These are phyloP conservation scores for Myriosclerotinia duriaeana DNA, from an alignment of 2,329 filamentous ascomycete genomes.

Conservation along the genomic window DNA sequence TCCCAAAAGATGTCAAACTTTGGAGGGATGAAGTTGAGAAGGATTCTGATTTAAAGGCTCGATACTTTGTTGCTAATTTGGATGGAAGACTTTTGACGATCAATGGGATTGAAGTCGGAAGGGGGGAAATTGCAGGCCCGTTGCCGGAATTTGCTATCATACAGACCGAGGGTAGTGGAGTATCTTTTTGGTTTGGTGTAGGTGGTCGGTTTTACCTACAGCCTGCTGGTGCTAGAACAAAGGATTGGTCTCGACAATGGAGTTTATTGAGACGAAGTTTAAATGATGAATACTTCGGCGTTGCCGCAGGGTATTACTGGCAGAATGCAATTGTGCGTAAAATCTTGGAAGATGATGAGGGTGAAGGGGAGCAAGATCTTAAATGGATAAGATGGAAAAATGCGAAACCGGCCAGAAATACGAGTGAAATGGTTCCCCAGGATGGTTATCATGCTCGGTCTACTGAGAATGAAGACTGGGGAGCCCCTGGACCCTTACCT, in stretches of 20 bases:
- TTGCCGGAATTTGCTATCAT: constrained; percentile 39
- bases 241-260: constrained; percentile 27
- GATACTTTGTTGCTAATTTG: constrained; percentile 38
- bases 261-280: constrained; percentile 25
- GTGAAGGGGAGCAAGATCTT: constrained; percentile 18
- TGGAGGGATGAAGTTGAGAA: constrained; percentile 32
- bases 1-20: constrained; percentile 29
- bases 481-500: constrained; percentile 21
- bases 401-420: background rate
- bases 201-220: constrained; percentile 30
- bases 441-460: background rate
- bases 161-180: constrained; percentile 33
- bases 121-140: constrained; percentile 37
- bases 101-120: constrained; percentile 36
- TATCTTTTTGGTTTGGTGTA: constrained; percentile 37
- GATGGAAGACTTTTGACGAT: constrained; percentile 33
- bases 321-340: constrained; percentile 28
- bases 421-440: too few relatives aligned
- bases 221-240: constrained; percentile 7
- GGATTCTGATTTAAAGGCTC: constrained; percentile 27
- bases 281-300: constrained; percentile 14
- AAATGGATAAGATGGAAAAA: constrained; percentile 21
- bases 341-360: constrained; percentile 19
- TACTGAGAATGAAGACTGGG: constrained; percentile 5
- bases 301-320: constrained; percentile 33